A percentile compares a stretch with the other conserved stretches of the same genome.
phyloP scores from a whole-genome alignment of 164 flowering plant species.

The Sedum album region DNA sequence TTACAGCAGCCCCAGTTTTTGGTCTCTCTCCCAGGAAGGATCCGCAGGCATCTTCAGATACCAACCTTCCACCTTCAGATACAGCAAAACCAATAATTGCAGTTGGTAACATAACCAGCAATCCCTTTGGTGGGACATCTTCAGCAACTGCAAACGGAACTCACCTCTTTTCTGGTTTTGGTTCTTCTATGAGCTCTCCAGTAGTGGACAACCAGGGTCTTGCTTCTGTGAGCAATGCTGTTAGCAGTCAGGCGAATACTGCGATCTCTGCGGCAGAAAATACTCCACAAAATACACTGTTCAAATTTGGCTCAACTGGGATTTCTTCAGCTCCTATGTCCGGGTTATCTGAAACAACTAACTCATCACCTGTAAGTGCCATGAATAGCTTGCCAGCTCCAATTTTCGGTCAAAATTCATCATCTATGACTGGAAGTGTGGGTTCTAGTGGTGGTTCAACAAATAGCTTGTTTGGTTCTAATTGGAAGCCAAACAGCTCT shows the following conservation, averaged over 20 bases:
- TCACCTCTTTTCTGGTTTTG: conserved; percentile 32
- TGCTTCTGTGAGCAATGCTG: conserved; percentile 22
- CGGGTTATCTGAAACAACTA: conserved; percentile 29
- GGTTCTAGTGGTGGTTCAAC: conserved; percentile 21
- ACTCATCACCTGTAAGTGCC: conserved; percentile 31
- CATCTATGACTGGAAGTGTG: conserved; percentile 19
- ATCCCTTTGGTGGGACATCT: conserved; percentile 23
- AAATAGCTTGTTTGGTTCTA: conserved; percentile 30
- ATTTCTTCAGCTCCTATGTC: conserved; percentile 27
- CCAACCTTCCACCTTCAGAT: conserved; percentile 14
- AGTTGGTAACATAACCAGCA: conserved; percentile 20
- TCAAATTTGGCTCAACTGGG: conserved; percentile 41
- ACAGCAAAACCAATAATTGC: conserved; percentile 18
- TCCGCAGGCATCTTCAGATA: background rate
- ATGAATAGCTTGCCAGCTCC: conserved; percentile 31
- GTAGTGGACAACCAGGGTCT: conserved; percentile 24
- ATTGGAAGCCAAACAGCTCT: conserved; percentile 25
- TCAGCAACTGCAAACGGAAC: conserved; percentile 16
- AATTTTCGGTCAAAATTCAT: conserved; percentile 29
- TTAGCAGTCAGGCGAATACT: conserved; percentile 22
- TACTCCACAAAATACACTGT: conserved; percentile 26
- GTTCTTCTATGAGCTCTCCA: conserved; percentile 27
- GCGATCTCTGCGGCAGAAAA: conserved; percentile 23
- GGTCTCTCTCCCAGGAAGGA: background rate
- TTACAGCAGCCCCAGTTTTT: conserved; percentile 19